Base-by-base conservation (phyloP, 2,329 filamentous ascomycete genomes). In the Cladosporium phlei region DNA sequence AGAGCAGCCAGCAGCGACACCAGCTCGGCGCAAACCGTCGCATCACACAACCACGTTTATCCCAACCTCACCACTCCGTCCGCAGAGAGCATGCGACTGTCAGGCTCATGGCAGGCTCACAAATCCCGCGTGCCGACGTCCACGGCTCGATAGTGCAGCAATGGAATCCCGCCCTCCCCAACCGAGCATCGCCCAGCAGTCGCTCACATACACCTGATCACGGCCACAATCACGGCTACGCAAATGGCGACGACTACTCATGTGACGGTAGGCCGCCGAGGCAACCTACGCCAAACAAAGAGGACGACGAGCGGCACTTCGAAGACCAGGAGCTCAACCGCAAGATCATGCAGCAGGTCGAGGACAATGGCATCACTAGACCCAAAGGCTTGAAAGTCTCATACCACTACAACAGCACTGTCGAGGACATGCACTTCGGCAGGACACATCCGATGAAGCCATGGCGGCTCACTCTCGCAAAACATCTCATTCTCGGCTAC, bases 361-460 rank as follows among this genome's bases (percentile, higher is more conserved):
- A 77, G 49, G 66, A 72, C 49, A 73, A 86, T 66, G 83, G 82
- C 55, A 86, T 95, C 59, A 79, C 82, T 40, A 79, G 82, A 25
- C 89, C 89, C 2, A 83, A 85, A 62, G 89, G 88, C 57, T 89
- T 93, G 69, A 88, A 78, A 24, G 90, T 96, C 38, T 95, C 90
- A 12, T 96, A 90, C 69, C 91, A 97, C 66, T 88, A 88, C 69
- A 95, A 95, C 60, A 86, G 90, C 1, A 83, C 88, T 52, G 93
- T 96, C 66, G 91, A 97, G 70, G 85, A 85, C 62, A 89, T 96
- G 66, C 91, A 97, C 67, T 97, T 97, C 66, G 91, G 91, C 54
- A 85, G 86, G 69, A 89, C 86, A 9, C 91, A 97, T 71, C 91
- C 91, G 10, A 97, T 97, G 91, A 97, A 97, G 66, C 91, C 91